Base-by-base conservation (phyloP, 1,139 yeast species). In the Lodderomyces orthopsilosis region DNA sequence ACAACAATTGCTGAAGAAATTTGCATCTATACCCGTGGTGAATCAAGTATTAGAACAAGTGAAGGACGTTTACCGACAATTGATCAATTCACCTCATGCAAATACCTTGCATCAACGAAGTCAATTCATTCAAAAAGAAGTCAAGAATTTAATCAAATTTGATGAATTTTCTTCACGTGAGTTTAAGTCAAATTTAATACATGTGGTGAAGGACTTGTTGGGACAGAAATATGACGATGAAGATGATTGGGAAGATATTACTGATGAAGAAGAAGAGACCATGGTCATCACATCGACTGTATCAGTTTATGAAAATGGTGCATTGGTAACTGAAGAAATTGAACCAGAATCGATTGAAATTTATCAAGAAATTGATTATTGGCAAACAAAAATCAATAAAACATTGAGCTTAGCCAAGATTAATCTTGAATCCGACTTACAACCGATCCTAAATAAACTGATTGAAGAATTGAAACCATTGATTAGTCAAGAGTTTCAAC, bases 321-420 rank as follows among this genome's bases (percentile, higher is more conserved):
- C 43, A 4, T 21, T 41, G 15, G 35, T 28, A 4, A 41, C 43
- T 7, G 37, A 37, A 22, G 46, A 45, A 26, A 2, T 17, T 18
- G 34, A 33, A 12, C 33, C 37, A 3, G 23, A 18, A 23, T 40
- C 26, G 32, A 15, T 9, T 14, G 47, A 48, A 34, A 47, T 70
- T 42, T 55, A 61, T 49, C 64, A 55, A 43, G 74, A 57, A 48
- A 61, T 65, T 50, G 52, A 45, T 4, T 54, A 56, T 45, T 64
- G 72, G 76, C 64, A 64, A 39, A 35, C 41, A 3, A 68, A 67
- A 49, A 67, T 78, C 27, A 59, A 66, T 43, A 68, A 62, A 36
- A 70, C 80, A 6, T 61, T 74, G 36, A 57, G 63, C 28, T 65
- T 74, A 46, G 82, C 83, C 0, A 47, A 62, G 17, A 53, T 52